Percentiles rank a stretch among this genome's conserved stretches.
Evolutionary conservation across 129 eudicot genomes (phyloP).

Genomic region (Apium graveolens): DNA sequence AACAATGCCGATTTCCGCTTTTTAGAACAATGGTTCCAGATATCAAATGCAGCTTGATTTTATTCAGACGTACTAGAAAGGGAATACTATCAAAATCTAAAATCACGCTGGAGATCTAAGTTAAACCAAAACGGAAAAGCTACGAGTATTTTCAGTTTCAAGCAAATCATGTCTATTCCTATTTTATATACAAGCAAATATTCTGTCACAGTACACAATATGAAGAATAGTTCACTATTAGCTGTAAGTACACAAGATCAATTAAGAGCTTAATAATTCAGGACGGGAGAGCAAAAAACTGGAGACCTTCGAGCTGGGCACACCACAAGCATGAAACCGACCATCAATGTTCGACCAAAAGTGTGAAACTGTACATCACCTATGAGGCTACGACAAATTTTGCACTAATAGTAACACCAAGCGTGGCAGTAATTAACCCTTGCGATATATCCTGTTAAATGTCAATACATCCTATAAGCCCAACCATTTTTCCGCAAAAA

Average conservation of each 20-base stretch:
- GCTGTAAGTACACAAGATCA: neutral
- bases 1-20: too few relatives aligned
- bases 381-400: neutral
- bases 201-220: neutral
- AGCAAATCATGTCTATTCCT: neutral
- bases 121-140: neutral
- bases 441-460: neutral
- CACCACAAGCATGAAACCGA: neutral
- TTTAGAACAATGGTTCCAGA: too few relatives aligned
- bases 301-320: neutral
- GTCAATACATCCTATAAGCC: constrained; percentile 69
- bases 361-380: neutral
- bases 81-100: neutral
- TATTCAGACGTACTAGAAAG: neutral
- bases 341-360: neutral
- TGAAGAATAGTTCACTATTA: neutral
- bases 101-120: neutral
- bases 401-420: neutral
- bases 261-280: neutral
- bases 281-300: neutral
- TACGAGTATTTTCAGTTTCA: neutral
- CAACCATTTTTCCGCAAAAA: constrained; percentile 68
- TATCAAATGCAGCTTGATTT: neutral
- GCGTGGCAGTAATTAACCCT: neutral
- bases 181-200: neutral